These are phyloP conservation scores for Exobasidium rhododendri DNA, from an alignment of 1,284 basidiomycete species.

Conservation along the genomic window DNA sequence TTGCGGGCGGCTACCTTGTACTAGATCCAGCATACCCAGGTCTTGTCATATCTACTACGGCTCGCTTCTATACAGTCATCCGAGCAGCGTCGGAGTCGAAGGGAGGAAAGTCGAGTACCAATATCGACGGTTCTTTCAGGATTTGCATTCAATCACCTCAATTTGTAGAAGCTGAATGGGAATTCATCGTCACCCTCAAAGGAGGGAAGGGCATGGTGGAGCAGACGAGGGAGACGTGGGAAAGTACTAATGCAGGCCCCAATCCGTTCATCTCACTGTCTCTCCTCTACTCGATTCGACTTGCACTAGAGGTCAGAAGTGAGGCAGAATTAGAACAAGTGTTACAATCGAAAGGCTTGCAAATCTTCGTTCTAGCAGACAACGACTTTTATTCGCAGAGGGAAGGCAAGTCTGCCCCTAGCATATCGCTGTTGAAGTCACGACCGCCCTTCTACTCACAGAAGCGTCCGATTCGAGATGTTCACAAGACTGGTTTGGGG, in stretches of 20 bases:
- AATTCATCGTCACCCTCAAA: conserved; percentile 61
- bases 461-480: conserved; percentile 62
- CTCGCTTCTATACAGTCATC: conserved; percentile 78
- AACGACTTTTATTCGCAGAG: conserved; percentile 98
- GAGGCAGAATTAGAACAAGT: conserved; percentile 13
- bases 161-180: conserved; percentile 77
- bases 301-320: conserved; percentile 59
- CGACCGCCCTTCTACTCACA: conserved; percentile 68
- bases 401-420: conserved; percentile 31
- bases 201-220: conserved; percentile 23
- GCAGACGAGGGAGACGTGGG: conserved; percentile 22
- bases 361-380: conserved; percentile 78
- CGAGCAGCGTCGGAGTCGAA: conserved; percentile 10
- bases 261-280: conserved; percentile 93
- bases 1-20: conserved; percentile 58
- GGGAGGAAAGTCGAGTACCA: not conserved
- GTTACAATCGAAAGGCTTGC: conserved; percentile 60
- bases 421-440: conserved; percentile 55
- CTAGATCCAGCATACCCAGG: conserved; percentile 52
- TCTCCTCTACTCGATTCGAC: conserved; percentile 69
- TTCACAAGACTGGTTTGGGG: conserved; percentile 97
- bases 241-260: conserved; percentile 44
- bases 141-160: conserved; percentile 75
- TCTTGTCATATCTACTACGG: conserved; percentile 68
- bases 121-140: not conserved